Evolutionary conservation across 495 filamentous ascomycete species (phyloP).

Genomic region (Lophium mytilinum): DNA sequence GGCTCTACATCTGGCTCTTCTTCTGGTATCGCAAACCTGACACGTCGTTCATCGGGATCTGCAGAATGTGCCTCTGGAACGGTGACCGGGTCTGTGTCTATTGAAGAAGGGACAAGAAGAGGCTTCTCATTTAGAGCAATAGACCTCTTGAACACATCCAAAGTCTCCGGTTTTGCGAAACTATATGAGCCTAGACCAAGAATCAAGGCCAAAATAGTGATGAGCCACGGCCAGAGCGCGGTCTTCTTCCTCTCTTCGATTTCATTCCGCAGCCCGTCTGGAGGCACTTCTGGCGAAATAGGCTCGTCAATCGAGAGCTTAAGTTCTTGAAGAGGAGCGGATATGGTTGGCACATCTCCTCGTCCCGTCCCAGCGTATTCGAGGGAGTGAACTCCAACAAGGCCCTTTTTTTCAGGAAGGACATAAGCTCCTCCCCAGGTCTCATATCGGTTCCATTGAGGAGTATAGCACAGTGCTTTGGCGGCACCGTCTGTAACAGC

Average conservation of each 20-base stretch:
- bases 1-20: conserved; percentile 12
- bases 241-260: not conserved
- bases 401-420: conserved; percentile 8
- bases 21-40: conserved; percentile 20
- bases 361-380: not conserved
- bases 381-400: conserved; percentile 21
- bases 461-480: conserved; percentile 55
- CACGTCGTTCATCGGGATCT: conserved; percentile 6
- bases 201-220: not conserved
- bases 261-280: not conserved
- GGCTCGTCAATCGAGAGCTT: not conserved
- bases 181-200: not conserved
- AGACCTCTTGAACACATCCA: not conserved
- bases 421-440: conserved; percentile 14
- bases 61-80: not conserved
- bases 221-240: not conserved
- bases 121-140: not conserved
- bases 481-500: conserved; percentile 62
- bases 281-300: not conserved
- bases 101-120: not conserved
- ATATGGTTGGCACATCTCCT: not conserved
- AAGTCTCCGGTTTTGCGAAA: not conserved
- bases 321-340: conserved; percentile 2
- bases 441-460: conserved; percentile 20
- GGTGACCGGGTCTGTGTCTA: not conserved